Evolutionary conservation across 2,329 filamentous ascomycete genomes (phyloP).

Genomic region (Aspergillus calidoustus): DNA sequence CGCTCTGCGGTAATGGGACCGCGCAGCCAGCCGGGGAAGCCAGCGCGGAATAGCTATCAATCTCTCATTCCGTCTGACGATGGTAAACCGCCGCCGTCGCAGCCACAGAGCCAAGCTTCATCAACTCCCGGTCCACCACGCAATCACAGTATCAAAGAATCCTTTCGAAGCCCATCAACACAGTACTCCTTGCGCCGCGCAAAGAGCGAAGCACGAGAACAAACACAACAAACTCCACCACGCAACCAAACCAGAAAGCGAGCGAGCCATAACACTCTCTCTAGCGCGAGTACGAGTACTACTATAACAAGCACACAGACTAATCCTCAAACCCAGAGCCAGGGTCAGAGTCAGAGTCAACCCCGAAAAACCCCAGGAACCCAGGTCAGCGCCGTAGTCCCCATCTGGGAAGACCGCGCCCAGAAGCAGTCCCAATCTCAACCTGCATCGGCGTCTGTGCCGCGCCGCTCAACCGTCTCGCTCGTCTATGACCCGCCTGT

Average conservation of each 20-base stretch:
- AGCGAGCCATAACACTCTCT: background rate
- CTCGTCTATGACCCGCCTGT: conserved; percentile 20
- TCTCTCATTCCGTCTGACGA: conserved; percentile 24
- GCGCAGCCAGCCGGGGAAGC: conserved; percentile 34
- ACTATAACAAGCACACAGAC: background rate
- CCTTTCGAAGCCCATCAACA: conserved; percentile 30
- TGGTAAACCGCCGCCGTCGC: conserved; percentile 4
- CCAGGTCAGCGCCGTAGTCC: conserved; percentile 33
- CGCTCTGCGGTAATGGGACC: conserved; percentile 40
- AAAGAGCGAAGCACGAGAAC: conserved; percentile 16
- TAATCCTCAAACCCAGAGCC: background rate
- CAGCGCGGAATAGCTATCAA: conserved; percentile 28
- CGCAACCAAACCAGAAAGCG: background rate
- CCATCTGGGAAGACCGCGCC: conserved; percentile 47
- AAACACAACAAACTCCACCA: background rate
- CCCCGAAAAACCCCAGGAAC: conserved; percentile 20
- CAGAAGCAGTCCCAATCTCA: conserved; percentile 11
- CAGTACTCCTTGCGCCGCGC: background rate
- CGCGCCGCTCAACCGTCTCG: conserved; percentile 23
- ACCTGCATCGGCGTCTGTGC: background rate
- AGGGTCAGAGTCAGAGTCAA: background rate
- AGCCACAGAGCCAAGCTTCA: background rate
- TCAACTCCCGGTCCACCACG: background rate
- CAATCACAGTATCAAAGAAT: conserved; percentile 21
- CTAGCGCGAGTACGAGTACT: background rate